These are phyloP conservation scores for Calonectria ilicicola DNA, from an alignment of 2,329 filamentous ascomycete genomes.

Conservation along the genomic window DNA sequence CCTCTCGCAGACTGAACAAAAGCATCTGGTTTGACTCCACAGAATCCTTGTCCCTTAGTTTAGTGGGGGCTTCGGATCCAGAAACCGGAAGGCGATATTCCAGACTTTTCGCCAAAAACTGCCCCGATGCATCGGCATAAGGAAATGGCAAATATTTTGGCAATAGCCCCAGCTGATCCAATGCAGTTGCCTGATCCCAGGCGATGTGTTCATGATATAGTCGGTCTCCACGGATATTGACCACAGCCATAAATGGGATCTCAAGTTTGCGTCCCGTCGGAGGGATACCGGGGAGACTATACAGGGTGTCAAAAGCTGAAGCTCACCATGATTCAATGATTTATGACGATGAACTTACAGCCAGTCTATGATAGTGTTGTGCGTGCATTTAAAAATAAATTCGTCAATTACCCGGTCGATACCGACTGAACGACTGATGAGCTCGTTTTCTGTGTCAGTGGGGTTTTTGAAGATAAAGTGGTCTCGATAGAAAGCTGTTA, in stretches of 20 bases:
- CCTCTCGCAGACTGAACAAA: neutral
- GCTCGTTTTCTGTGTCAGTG: conserved; percentile 72
- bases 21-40: conserved; percentile 4
- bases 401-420: conserved; percentile 79
- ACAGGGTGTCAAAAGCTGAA: neutral
- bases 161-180: conserved; percentile 63
- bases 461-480: conserved; percentile 83
- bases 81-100: neutral
- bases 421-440: conserved; percentile 78
- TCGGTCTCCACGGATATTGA: conserved; percentile 71
- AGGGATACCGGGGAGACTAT: conserved; percentile 58
- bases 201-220: conserved; percentile 75
- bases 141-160: conserved; percentile 1
- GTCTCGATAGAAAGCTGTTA: conserved; percentile 77
- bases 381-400: conserved; percentile 74
- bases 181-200: conserved; percentile 74
- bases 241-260: conserved; percentile 70
- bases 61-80: neutral
- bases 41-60: neutral
- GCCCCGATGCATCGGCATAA: neutral
- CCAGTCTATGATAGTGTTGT: conserved; percentile 74
- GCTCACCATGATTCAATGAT: neutral
- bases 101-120: neutral
- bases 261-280: conserved; percentile 64
- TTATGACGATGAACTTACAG: conserved; percentile 60